Conservation (phyloP, 106 monocot genomes). For the Ottelia alismoides region DNA sequence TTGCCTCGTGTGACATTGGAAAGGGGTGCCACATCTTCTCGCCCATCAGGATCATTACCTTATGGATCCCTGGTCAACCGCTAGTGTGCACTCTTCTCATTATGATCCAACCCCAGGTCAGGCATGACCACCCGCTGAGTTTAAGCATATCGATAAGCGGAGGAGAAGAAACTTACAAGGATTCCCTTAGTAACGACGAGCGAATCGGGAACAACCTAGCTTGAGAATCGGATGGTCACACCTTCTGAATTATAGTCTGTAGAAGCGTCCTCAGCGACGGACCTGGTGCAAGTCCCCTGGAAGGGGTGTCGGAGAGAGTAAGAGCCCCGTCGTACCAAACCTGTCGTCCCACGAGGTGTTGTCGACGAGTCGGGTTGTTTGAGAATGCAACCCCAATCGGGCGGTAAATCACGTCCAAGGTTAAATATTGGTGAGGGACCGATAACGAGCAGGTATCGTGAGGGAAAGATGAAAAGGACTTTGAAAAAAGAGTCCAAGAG, state of each 20-base stretch:
- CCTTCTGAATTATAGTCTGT: slow-evolving; percentile 12
- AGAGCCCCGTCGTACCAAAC: slow-evolving; percentile 6
- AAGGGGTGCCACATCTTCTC: no score
- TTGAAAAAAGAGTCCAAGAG: slow-evolving; percentile 12
- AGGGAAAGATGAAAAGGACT: slow-evolving; percentile 19
- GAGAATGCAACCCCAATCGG: slow-evolving; percentile 5
- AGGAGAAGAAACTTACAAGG: slow-evolving; percentile 33
- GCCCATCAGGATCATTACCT: no score
- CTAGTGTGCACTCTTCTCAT: no score
- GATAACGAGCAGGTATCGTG: slow-evolving; percentile 9
- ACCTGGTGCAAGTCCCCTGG: slow-evolving; percentile 10
- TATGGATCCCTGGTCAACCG: no score
- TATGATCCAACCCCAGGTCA: slow-evolving; percentile 23
- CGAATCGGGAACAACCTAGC: slow-evolving; percentile 5
- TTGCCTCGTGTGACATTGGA: no score
- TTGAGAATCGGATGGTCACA: slow-evolving; percentile 8
- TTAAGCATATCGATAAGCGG: slow-evolving; percentile 15
- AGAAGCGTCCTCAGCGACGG: slow-evolving; percentile 13
- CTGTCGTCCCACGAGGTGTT: background rate
- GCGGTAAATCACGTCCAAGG: slow-evolving; percentile 12
- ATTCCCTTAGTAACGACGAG: slow-evolving; percentile 36
- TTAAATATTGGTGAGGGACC: slow-evolving; percentile 13
- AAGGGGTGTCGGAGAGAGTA: slow-evolving; percentile 9
- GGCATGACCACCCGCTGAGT: slow-evolving; percentile 20
- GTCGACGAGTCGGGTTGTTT: slow-evolving; percentile 7